Base-by-base conservation (phyloP, 306 rosid species). In the Adenanthera pavonina region DNA sequence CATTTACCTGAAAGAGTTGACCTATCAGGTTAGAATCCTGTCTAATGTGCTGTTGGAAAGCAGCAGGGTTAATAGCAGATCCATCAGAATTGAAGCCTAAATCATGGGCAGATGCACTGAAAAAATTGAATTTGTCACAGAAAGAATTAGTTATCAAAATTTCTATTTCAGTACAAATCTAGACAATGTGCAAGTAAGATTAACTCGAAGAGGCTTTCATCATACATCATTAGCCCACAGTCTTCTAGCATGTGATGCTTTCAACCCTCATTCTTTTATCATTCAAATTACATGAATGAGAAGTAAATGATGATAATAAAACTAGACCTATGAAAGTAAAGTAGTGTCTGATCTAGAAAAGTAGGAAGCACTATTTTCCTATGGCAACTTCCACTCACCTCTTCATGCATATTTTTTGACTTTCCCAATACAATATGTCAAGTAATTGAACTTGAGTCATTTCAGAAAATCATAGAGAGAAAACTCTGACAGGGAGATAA, bases 31-130 rank as follows among this genome's bases (percentile, higher is more conserved):
- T 92, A 69, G 98, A 83, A 85, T 92, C 96, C 47, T 80, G 86
- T 84, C 90, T 87, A 75, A 95, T 78, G 70, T 91, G 96, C 91
- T 90, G 91, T 90, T 95, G 99, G 84, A 93, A 88, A 83, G 97
- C 94, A 78, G 85, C 89, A 73, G 99, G 99, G 85, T 93, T 89
- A 56, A 76, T 89, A 67, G 97, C 98, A 84, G 99, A 95, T 38
- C 99, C 99, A 83, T 95, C 99, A 68, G 90, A 84, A 83, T 89
- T 93, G 78, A 93, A 80, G 74, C 97, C 80, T 88, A 95, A 67
- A 51, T 81, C 89, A 87, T 84, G 87, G 77, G 92, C 49, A 66
- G 97, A 30, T 82, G 91, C 95, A 87, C 97, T 91, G 92, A 78
- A 77, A 89, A 60, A 49, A 72, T 71, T 57, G 20, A 75, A 78